Evolutionary conservation across 345 rosid species (phyloP), one percentile per base, ranked within the genome.

Genomic region (Balakata baccata): DNA sequence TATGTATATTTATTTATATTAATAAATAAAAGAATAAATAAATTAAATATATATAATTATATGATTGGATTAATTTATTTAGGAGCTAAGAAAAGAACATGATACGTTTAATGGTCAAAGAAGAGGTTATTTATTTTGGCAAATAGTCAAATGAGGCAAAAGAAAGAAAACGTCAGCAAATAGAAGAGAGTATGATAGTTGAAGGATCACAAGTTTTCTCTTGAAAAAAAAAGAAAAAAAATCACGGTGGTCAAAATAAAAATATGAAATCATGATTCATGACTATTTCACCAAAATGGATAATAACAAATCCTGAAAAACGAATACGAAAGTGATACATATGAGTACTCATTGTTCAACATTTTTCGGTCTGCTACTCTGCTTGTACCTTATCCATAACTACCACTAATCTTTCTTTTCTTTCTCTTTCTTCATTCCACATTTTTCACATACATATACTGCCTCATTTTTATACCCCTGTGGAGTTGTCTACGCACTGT

Each of bases 211-310:
- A 70, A 53, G 70, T 3, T 46, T 43, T 76, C 18, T 46, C 52
- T 50, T 51, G 18, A 2, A 22, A 14, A 25, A 68, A 54, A 67
- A 78, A 73, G 49, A 20, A 1, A 43, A 43, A 58, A 77, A 47
- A 58, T 57, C 71, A 60, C 34, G 51, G 29, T 43, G 73, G 73
- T 61, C 81, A 73, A 72, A 54, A 57, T n/a, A 23, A 13, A 25
- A 0, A 57, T 57, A 12, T 17, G 4, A 68, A 34, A 39, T 43
- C 47, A 3, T 43, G 47, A 43, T 43, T 43, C 7, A 43, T 43
- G 10, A 29, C 2, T 29, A 29, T 50, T 63, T 64, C 58, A 34
- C 39, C n/a, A 57, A 50, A 68, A 51, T 60, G 45, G 72, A 68
- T 38, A 51, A 29, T 68, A 68, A 68, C 61, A 52, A 37, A 68